Base-by-base conservation (phyloP, 2,329 filamentous ascomycete genomes). In the Pseudogymnoascus sp. region DNA sequence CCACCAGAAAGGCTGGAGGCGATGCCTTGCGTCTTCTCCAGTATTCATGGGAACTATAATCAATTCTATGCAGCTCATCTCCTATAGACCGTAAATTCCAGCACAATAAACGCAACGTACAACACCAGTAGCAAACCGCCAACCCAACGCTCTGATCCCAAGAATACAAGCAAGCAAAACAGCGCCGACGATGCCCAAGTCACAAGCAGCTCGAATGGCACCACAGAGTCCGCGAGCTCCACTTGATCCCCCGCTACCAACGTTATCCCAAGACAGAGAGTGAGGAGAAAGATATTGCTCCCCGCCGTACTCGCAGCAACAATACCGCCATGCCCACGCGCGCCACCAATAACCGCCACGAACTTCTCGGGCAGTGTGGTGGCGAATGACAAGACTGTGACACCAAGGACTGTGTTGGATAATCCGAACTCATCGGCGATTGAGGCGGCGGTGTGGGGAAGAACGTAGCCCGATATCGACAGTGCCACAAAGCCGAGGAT, bases 311-410 rank as follows among this genome's bases (percentile, higher is more conserved):
- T 81, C 0, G 80, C 81, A 5, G 79, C 77, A 7, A 83, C 67
- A 54, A 83, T 80, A 1, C 79, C 79, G 1, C 70, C 67, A 16
- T 81, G 76, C 4, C 78, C 79, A 12, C 76, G 74, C 9, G 66
- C 70, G 14, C 78, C 77, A 62, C 78, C 79, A 22, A 82, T 63
- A 3, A 81, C 71, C 1, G 80, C 76, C 54, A 83, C 66, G 38
- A 82, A 73, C 65, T 82, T 82, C 65, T 83, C 80, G 0, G 81
- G 80, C 1, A 83, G 69, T 0, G 80, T 82, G 0, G 80, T 83
- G 4, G 78, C 80, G 63, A 84, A 72, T 0, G 79, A 74, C 37
- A 83, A 70, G 20, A 81, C 67, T 0, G 76, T 76, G 14, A 81
- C 68, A 7, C 79, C 77, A 59, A 82, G 75, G 30, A 82, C 68